Evolutionary conservation across 2,329 filamentous ascomycete genomes (phyloP).

Genomic region (Trichoderma koningii): DNA sequence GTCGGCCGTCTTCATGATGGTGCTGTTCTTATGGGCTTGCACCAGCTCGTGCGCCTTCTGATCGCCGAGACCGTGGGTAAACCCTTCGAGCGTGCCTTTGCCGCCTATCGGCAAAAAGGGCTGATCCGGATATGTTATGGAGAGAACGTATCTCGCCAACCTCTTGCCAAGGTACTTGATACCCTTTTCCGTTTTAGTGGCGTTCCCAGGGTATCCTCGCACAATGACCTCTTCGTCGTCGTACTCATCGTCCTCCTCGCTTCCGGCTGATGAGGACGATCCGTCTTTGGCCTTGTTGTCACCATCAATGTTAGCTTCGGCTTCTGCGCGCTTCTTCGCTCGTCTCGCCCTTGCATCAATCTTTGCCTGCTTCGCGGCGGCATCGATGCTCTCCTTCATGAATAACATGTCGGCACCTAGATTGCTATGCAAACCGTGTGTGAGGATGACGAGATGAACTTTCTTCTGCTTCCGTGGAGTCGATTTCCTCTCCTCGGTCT

Average conservation of each 20-base stretch:
- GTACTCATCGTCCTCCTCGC: constrained; percentile 56
- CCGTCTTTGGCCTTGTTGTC: background rate
- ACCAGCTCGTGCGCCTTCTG: constrained; percentile 48
- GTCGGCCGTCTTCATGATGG: constrained; percentile 57
- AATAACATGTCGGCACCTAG: constrained; percentile 95
- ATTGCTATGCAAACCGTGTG: constrained; percentile 94
- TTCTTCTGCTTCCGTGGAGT: constrained; percentile 64
- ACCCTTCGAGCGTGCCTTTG: constrained; percentile 52
- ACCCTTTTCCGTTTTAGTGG: constrained; percentile 85
- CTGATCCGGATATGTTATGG: constrained; percentile 91
- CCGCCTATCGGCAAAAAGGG: constrained; percentile 70
- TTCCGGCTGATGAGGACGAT: constrained; percentile 28
- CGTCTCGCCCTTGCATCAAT: constrained; percentile 66
- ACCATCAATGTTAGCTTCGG: background rate
- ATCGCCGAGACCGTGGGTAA: constrained; percentile 44
- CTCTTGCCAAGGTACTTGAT: constrained; percentile 97
- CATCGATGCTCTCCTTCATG: constrained; percentile 95
- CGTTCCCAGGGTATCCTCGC: constrained; percentile 85
- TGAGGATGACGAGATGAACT: constrained; percentile 87
- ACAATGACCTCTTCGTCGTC: constrained; percentile 86
- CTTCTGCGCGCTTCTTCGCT: constrained; percentile 48
- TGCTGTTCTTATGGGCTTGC: constrained; percentile 63
- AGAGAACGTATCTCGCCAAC: constrained; percentile 85
- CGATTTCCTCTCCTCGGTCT: constrained; percentile 33
- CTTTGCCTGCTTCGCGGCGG: constrained; percentile 72